Conservation (phyloP, 495 filamentous ascomycete species). For the Tuber indicum region DNA sequence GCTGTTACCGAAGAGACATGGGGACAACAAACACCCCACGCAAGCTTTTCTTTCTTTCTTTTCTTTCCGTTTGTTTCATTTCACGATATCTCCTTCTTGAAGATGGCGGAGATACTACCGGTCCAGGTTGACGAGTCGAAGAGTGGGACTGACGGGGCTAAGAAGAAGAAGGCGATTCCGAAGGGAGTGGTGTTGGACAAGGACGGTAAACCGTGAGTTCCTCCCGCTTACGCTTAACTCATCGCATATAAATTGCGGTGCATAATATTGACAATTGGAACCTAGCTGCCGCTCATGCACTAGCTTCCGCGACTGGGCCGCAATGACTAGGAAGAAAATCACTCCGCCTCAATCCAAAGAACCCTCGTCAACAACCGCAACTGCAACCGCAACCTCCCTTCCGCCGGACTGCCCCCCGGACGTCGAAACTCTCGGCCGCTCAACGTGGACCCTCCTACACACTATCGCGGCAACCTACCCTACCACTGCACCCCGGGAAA, state of each 20-base stretch:
- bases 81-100: neutral
- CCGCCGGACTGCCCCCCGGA: constrained; percentile 66
- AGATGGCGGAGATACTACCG: constrained; percentile 20
- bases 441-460: constrained; percentile 89
- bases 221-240: constrained; percentile 11
- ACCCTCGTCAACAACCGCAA: constrained; percentile 39
- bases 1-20: too few species aligned
- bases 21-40: neutral
- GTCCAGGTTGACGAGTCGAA: constrained; percentile 4
- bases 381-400: constrained; percentile 42
- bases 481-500: constrained; percentile 51
- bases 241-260: neutral
- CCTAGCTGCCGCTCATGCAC: constrained; percentile 83
- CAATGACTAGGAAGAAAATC: constrained; percentile 39
- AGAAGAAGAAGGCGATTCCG: constrained; percentile 33
- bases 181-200: constrained; percentile 83
- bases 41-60: neutral
- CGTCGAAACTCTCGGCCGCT: constrained; percentile 75
- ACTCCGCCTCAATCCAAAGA: constrained; percentile 24
- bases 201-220: constrained; percentile 87
- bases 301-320: constrained; percentile 59
- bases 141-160: constrained; percentile 2
- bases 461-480: constrained; percentile 85
- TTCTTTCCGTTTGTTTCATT: neutral
- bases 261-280: neutral